Conservation (phyloP, 768 basidiomycete genomes). For the Candolleomyces eurysporus region DNA sequence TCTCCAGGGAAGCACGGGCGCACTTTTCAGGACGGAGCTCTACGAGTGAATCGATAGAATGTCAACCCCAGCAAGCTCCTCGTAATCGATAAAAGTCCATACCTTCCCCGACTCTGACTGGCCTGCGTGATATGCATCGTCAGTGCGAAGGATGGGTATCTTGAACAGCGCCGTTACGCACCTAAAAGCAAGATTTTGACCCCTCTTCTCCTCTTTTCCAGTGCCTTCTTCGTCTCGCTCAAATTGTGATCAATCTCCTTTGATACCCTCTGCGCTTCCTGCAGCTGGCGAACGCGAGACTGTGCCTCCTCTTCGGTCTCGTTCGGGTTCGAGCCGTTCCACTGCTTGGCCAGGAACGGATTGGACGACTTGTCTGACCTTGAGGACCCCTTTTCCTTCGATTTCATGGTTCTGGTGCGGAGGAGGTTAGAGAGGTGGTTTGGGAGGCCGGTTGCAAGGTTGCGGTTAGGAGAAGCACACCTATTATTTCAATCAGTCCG, state of each 20-base stretch:
- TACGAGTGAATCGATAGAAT: slow-evolving; percentile 15
- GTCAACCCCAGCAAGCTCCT: background rate
- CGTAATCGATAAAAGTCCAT: background rate
- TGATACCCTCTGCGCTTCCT: slow-evolving; percentile 43
- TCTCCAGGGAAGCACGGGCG: slow-evolving; percentile 3
- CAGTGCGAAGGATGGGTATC: background rate
- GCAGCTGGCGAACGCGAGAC: slow-evolving; percentile 29
- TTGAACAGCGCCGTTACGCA: slow-evolving; percentile 18
- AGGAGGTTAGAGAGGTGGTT: background rate
- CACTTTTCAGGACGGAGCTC: slow-evolving; percentile 53
- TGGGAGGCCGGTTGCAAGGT: background rate
- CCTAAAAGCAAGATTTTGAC: slow-evolving; percentile 58
- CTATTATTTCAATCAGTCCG: slow-evolving; percentile 7
- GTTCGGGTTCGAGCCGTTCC: slow-evolving; percentile 23
- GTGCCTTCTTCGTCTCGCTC: slow-evolving; percentile 39
- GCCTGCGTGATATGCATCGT: slow-evolving; percentile 28
- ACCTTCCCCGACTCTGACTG: slow-evolving; percentile 63
- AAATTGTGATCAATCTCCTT: slow-evolving; percentile 50
- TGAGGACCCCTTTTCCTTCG: slow-evolving; percentile 11
- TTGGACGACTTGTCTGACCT: slow-evolving; percentile 15
- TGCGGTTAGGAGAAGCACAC: background rate
- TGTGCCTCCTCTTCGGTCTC: slow-evolving; percentile 35
- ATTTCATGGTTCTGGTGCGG: slow-evolving; percentile 16
- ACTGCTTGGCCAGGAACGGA: slow-evolving; percentile 25
- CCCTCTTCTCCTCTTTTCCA: slow-evolving; percentile 49